Evolutionary conservation across 2,329 filamentous ascomycete genomes (phyloP).

Genomic region (Phaeomoniella chlamydospora): DNA sequence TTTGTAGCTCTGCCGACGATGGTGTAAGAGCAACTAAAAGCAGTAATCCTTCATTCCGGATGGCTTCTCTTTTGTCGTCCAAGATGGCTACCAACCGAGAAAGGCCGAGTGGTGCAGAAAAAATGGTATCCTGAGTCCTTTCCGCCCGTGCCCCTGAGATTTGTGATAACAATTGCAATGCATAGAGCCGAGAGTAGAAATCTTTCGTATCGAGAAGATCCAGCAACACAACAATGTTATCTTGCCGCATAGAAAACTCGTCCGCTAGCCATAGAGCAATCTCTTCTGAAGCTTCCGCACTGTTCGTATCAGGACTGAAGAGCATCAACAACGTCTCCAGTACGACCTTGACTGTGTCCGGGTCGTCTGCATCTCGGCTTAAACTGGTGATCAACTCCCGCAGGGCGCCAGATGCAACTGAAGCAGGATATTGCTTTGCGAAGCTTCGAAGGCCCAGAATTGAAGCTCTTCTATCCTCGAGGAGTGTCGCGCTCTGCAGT

Average conservation of each 20-base stretch:
- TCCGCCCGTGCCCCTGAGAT: conserved; percentile 77
- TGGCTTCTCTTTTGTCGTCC: conserved; percentile 72
- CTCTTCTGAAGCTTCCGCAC: conserved; percentile 61
- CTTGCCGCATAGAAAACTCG: conserved; percentile 94
- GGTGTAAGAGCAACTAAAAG: conserved; percentile 80
- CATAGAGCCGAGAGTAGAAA: conserved; percentile 84
- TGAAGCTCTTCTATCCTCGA: conserved; percentile 87
- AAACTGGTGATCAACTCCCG: conserved; percentile 75
- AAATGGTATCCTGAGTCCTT: conserved; percentile 85
- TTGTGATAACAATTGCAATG: conserved; percentile 73
- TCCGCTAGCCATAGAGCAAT: conserved; percentile 93
- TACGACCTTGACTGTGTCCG: conserved; percentile 89
- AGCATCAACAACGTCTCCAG: conserved; percentile 92
- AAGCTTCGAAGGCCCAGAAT: conserved; percentile 90
- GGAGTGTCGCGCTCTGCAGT: conserved; percentile 72
- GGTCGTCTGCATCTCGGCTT: conserved; percentile 78
- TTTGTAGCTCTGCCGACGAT: conserved; percentile 76
- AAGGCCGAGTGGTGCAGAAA: conserved; percentile 76
- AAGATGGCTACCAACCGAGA: conserved; percentile 71
- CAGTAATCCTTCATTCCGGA: conserved; percentile 75
- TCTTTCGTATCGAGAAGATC: conserved; percentile 77
- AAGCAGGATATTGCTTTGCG: conserved; percentile 89
- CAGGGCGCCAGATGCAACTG: conserved; percentile 85
- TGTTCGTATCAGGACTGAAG: conserved; percentile 55
- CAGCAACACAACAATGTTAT: conserved; percentile 84